Conservation (phyloP, 495 filamentous ascomycete genomes). For the Xylona heveae region DNA sequence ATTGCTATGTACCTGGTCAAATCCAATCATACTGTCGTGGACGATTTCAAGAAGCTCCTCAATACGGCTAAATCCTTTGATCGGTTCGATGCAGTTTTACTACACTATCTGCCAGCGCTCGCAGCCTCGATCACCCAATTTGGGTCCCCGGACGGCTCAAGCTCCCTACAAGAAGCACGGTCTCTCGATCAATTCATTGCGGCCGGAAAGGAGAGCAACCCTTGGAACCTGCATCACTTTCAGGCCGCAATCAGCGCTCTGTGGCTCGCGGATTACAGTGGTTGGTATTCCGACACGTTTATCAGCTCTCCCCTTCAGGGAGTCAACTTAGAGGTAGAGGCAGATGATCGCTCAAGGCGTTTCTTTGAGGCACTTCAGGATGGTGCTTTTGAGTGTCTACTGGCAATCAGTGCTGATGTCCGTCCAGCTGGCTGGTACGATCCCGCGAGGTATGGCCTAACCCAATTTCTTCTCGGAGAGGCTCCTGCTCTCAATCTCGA, state of each 20-base stretch:
- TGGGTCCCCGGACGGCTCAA: slow-evolving; percentile 46
- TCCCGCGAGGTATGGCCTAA: slow-evolving; percentile 48
- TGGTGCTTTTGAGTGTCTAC: slow-evolving; percentile 77
- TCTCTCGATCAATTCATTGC: slow-evolving; percentile 45
- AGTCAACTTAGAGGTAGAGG: slow-evolving; percentile 40
- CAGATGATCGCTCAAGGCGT: slow-evolving; percentile 40
- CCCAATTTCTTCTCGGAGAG: slow-evolving; percentile 57
- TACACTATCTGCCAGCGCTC: slow-evolving; percentile 65
- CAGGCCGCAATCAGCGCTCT: slow-evolving; percentile 52
- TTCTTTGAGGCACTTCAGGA: slow-evolving; percentile 67
- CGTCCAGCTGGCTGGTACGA: slow-evolving; percentile 62
- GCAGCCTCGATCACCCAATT: slow-evolving; percentile 50
- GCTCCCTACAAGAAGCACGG: slow-evolving; percentile 39
- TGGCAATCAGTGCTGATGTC: slow-evolving; percentile 63
- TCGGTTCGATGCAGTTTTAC: slow-evolving; percentile 42
- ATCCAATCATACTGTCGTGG: slow-evolving; percentile 38
- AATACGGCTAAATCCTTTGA: slow-evolving; percentile 41
- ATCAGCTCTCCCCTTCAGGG: slow-evolving; percentile 28
- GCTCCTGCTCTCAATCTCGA: slow-evolving; percentile 43
- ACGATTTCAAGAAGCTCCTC: slow-evolving; percentile 53
- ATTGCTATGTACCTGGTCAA: slow-evolving; percentile 60
- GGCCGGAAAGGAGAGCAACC: slow-evolving; percentile 34
- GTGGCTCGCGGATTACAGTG: slow-evolving; percentile 88
- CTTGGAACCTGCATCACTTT: slow-evolving; percentile 48
- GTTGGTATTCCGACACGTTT: slow-evolving; percentile 56